Evolutionary conservation across 1,284 basidiomycete species (phyloP), one percentile per base, ranked within the genome.

Genomic region (Fereydounia khargensis): DNA sequence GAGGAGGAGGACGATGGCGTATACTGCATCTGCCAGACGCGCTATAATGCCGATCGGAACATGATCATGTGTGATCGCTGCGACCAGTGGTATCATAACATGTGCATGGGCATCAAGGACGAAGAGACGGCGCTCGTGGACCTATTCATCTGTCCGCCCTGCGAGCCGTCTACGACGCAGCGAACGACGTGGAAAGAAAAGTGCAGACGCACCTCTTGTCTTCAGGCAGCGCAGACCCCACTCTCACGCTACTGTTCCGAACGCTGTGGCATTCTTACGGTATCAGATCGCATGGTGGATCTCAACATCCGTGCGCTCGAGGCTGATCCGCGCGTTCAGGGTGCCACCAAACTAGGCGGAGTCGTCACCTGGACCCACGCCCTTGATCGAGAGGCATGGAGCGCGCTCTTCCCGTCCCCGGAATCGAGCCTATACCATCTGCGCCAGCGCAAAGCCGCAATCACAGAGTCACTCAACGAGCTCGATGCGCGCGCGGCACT

Each of bases 11-110:
- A 64, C 37, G 46, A 35, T 8, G 42, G 47, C 7, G 40, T 67
- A 2, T 64, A 67, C 36, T 67, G 65, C 45, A 50, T 58, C 37
- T 67, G 65, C 40, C 52, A 57, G 14, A 38, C 30, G 6, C 41
- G 42, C 3, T 58, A 61, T 18, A 53, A 70, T 20, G 62, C 62
- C 19, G 58, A 65, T 25, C 59, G 64, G n/a, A 57, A 65, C 18
- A 72, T 72, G 70, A 64, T 72, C 39, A 61, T 59, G 38, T 72
- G 70, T 39, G 70, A 72, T 31, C 41, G 46, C 10, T 72, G 70
- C 40, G 65, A 72, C 31, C 58, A 62, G 37, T 72, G 70, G 70
- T 70, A 58, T 32, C 70, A 72, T 48, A 58, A 64, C 22, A 27
- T 45, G 4, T 72, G 70, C 42, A 47, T 72, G 32, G 33, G 32